These are phyloP conservation scores for Tympanopsis confertula DNA, from an alignment of 2,329 filamentous ascomycete species.

Conservation along the genomic window DNA sequence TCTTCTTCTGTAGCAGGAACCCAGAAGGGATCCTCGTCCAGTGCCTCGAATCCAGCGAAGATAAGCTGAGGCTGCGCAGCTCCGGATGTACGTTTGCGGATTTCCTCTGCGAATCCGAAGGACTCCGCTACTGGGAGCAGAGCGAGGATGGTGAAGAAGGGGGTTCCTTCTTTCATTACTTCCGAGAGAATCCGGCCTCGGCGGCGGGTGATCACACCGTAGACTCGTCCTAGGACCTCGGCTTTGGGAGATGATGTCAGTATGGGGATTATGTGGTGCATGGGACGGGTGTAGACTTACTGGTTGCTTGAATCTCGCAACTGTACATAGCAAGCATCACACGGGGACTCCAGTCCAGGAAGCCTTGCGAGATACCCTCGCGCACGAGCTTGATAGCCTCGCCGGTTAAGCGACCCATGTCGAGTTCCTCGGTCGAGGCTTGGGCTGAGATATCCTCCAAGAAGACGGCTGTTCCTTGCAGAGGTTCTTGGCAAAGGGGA, in stretches of 20 bases:
- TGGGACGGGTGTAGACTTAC: background rate
- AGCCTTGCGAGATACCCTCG: conserved; percentile 70
- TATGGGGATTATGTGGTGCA: background rate
- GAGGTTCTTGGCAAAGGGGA: conserved; percentile 81
- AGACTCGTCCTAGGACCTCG: conserved; percentile 88
- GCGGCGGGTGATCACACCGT: conserved; percentile 91
- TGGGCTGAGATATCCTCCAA: conserved; percentile 66
- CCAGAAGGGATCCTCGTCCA: conserved; percentile 97
- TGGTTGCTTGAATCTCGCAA: conserved; percentile 92
- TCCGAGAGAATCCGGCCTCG: conserved; percentile 83
- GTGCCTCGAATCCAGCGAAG: conserved; percentile 82
- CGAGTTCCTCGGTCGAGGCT: conserved; percentile 41
- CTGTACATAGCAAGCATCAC: conserved; percentile 95
- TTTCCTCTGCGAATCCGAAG: conserved; percentile 93
- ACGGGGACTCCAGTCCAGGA: conserved; percentile 93
- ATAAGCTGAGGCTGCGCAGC: conserved; percentile 86
- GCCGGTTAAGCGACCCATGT: conserved; percentile 71
- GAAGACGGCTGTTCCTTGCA: conserved; percentile 85
- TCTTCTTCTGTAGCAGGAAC: conserved; percentile 94
- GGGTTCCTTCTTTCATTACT: conserved; percentile 84
- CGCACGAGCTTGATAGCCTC: conserved; percentile 87
- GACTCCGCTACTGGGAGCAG: conserved; percentile 85
- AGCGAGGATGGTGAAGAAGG: conserved; percentile 88
- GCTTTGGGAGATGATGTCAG: conserved; percentile 17
- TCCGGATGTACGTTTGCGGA: conserved; percentile 84